Base-by-base conservation (phyloP, 352 stramenopile genomes). In the Albugo candida region DNA sequence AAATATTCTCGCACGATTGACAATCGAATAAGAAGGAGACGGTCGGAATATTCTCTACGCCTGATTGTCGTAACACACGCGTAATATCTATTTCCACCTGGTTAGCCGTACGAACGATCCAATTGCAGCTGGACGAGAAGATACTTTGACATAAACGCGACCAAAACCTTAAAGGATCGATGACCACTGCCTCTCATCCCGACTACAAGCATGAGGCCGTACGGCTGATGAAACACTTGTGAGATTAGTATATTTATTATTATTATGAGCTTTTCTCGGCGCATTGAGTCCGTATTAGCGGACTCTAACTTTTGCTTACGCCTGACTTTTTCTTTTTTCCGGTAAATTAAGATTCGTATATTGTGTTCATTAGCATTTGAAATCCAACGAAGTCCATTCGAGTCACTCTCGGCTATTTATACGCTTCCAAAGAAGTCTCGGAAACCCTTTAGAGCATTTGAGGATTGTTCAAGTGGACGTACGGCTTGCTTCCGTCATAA, bases 71-170 rank as follows among this genome's bases (percentile, higher is more conserved):
- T 31, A 80, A 59, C 37, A 81, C 84, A 27, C 87, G 80, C 60
- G 95, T 95, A 13, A 97, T 63, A 51, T 97, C 91, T 39, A 94
- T 92, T 13, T 81, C 68, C 84, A 84, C 97, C 49, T 97, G 89
- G 0, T 52, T 64, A 70, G 13, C 79, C 81, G 54, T 97, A 97
- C 12, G 71, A 86, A 56, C 96, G 96, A 37, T 80, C 94, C 34
- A 97, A 96, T 51, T 97, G 89, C 54, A 97, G 97, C 59, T 95
- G 82, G 53, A 96, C 95, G 12, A 97, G 63, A 52, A 91, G 83
- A 61, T 91, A 97, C 56, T 97, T 83, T 16, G 86, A 83, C 66
- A 97, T 93, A 40, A 79, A 95, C n/a, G 94, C 83, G 0, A 87
- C 84, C 3, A 97, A 64, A 11, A 74, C 92, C 19, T 84, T 96